Evolutionary conservation across 345 rosid genomes (phyloP).

Genomic region (Eucalyptus rudis): DNA sequence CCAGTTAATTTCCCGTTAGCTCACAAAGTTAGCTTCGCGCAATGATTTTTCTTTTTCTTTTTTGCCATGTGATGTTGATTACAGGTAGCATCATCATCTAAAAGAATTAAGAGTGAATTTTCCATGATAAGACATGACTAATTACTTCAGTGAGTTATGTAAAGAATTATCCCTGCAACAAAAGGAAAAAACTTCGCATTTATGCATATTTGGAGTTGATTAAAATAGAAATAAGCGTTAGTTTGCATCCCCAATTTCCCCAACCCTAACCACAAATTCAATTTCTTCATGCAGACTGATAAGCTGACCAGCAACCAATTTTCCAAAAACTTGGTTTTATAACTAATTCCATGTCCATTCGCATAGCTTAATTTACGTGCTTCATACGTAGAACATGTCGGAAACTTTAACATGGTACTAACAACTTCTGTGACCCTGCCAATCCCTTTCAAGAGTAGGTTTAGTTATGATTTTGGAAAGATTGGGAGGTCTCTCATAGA

Average conservation of each 20-base stretch:
- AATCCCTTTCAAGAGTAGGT: background rate
- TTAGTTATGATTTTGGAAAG: slow-evolving; percentile 42
- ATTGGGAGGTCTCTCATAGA: slow-evolving; percentile 4
- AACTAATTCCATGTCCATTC: slow-evolving; percentile 1
- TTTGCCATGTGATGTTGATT: background rate
- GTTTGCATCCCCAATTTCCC: background rate
- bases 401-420: background rate
- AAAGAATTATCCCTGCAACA: background rate
- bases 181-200: background rate
- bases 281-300: background rate
- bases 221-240: background rate
- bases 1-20: background rate
- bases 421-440: background rate
- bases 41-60: background rate
- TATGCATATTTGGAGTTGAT: background rate
- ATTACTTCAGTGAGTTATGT: background rate
- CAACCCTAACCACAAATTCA: background rate
- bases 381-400: background rate
- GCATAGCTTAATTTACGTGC: background rate
- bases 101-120: background rate
- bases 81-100: background rate
- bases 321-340: background rate
- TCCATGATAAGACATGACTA: background rate
- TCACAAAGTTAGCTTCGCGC: background rate
- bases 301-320: background rate